Evolutionary conservation across 495 filamentous ascomycete genomes (phyloP).

Genomic region (Hypomontagnella submonticulosa): DNA sequence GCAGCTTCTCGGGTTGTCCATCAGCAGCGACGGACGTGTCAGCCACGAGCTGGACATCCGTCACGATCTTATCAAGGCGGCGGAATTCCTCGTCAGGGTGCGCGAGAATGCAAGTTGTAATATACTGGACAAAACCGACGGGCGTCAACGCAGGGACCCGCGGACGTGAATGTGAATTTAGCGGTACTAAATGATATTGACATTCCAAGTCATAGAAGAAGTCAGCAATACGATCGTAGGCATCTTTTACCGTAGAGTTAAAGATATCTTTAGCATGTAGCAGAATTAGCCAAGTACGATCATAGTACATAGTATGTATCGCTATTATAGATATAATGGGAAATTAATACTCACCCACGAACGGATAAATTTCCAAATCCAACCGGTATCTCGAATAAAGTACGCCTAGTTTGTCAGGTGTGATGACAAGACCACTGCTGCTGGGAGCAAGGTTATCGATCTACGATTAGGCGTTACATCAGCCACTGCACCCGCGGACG

Average conservation of each 20-base stretch:
- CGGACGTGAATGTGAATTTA: slow-evolving; percentile 66
- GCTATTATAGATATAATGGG: background rate
- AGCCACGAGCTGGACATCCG: slow-evolving; percentile 77
- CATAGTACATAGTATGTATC: background rate
- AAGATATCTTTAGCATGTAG: slow-evolving; percentile 59
- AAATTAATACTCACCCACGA: slow-evolving; percentile 46
- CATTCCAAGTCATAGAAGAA: slow-evolving; percentile 81
- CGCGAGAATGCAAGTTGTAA: slow-evolving; percentile 78
- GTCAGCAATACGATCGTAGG: slow-evolving; percentile 61
- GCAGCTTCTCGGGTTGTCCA: slow-evolving; percentile 77
- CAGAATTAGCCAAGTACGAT: slow-evolving; percentile 18
- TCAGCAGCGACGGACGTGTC: slow-evolving; percentile 62
- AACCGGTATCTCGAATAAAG: slow-evolving; percentile 78
- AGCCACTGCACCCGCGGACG: background rate
- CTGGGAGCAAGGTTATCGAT: slow-evolving; percentile 81
- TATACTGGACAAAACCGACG: slow-evolving; percentile 80
- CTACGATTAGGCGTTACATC: slow-evolving; percentile 56
- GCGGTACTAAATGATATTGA: slow-evolving; percentile 84
- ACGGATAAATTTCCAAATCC: slow-evolving; percentile 64
- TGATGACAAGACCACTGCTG: slow-evolving; percentile 77
- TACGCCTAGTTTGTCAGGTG: slow-evolving; percentile 79
- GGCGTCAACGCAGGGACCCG: slow-evolving; percentile 82
- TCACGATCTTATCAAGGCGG: slow-evolving; percentile 76
- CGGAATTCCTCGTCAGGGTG: slow-evolving; percentile 81
- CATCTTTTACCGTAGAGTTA: slow-evolving; percentile 44